Evolutionary conservation across 2,329 filamentous ascomycete species (phyloP).

Genomic region (Neoascochyta sp.): DNA sequence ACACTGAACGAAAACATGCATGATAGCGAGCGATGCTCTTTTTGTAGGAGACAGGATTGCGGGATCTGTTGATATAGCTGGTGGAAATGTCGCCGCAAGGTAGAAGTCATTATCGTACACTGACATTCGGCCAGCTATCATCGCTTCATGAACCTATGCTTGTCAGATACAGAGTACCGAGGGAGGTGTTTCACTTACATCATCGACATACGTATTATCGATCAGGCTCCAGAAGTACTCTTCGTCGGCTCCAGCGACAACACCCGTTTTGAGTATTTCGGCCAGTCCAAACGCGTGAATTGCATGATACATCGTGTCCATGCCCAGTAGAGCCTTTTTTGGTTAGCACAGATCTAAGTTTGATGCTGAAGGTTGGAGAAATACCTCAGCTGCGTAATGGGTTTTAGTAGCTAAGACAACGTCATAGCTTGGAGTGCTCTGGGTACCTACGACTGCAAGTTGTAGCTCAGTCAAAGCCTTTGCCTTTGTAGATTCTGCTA

Average conservation of each 20-base stretch:
- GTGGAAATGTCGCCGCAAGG: slow-evolving; percentile 21
- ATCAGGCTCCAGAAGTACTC: slow-evolving; percentile 30
- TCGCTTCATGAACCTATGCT: slow-evolving; percentile 27
- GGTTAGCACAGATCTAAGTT: too few species aligned
- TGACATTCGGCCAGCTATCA: slow-evolving; percentile 24
- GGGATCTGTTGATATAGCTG: slow-evolving; percentile 4
- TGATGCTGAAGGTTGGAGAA: too few species aligned
- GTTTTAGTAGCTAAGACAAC: slow-evolving; percentile 27
- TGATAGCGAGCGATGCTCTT: slow-evolving; percentile 22
- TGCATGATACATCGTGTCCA: slow-evolving; percentile 25
- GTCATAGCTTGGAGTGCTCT: slow-evolving; percentile 19
- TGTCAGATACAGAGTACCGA: slow-evolving; percentile 4
- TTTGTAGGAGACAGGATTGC: slow-evolving; percentile 12
- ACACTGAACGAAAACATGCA: slow-evolving; percentile 29
- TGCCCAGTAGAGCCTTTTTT: slow-evolving; percentile 22
- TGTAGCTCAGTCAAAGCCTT: slow-evolving; percentile 25
- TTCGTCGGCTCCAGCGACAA: slow-evolving; percentile 18
- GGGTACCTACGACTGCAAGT: slow-evolving; percentile 12
- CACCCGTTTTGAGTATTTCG: slow-evolving; percentile 24
- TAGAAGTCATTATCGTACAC: slow-evolving; percentile 30
- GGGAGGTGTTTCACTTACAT: slow-evolving; percentile 18
- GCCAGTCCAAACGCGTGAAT: slow-evolving; percentile 28
- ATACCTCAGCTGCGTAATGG: slow-evolving; percentile 29
- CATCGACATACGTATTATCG: slow-evolving; percentile 35
- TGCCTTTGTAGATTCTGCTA: slow-evolving; percentile 19